phyloP scores from a whole-genome alignment of 1,284 basidiomycete genomes.

The Ceratobasidium sp. region DNA sequence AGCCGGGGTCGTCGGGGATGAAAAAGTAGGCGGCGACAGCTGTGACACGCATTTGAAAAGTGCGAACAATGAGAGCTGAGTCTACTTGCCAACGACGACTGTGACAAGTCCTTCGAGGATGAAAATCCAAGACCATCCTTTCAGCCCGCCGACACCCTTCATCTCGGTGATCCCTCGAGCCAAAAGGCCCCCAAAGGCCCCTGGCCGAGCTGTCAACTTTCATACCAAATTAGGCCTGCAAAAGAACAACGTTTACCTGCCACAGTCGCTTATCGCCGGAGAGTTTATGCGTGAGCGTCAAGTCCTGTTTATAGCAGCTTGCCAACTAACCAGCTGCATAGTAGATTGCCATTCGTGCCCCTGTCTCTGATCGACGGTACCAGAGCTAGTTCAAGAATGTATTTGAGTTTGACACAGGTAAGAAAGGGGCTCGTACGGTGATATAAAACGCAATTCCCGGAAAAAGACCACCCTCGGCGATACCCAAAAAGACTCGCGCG shows the following conservation, averaged over 20 bases:
- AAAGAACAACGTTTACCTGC: background rate
- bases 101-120: conserved; percentile 83
- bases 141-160: conserved; percentile 73
- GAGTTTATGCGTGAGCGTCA: background rate
- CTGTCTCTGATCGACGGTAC: conserved; percentile 51
- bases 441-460: conserved; percentile 70
- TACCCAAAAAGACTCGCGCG: conserved; percentile 74
- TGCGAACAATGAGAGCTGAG: background rate
- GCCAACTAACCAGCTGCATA: conserved; percentile 36
- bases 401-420: background rate
- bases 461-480: conserved; percentile 81
- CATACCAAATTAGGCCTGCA: conserved; percentile 57
- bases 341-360: conserved; percentile 46
- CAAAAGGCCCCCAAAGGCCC: conserved; percentile 74
- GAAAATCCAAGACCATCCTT: conserved; percentile 75
- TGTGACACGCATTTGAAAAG: background rate
- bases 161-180: conserved; percentile 77
- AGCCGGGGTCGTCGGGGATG: conserved; percentile 71
- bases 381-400: conserved; percentile 56
- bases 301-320: background rate
- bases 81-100: conserved; percentile 60
- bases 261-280: conserved; percentile 27
- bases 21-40: conserved; percentile 66
- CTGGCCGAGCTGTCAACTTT: conserved; percentile 75
- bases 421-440: conserved; percentile 59